Evolutionary conservation across 192 early-diverging fungal species (phyloP), one percentile per base, ranked within the genome.

Genomic region (Mortierella claussenii): DNA sequence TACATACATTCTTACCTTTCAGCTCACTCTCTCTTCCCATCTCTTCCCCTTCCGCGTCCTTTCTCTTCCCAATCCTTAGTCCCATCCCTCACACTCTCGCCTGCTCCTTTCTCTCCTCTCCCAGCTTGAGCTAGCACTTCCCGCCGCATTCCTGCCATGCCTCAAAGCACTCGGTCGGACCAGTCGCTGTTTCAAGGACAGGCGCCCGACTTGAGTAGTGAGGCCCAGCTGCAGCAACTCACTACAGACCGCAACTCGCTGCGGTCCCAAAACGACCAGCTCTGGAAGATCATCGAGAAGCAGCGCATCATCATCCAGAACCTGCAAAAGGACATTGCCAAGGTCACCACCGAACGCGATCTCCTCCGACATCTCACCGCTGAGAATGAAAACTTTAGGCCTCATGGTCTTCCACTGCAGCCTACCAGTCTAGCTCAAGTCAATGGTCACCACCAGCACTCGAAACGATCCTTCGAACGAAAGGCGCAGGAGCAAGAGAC

Each of bases 251-350:
- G 93, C 49, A 88, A 93, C 64, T 83, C 88, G 7, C 86, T 93
- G 55, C 88, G 89, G 46, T 79, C 81, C 31, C 94, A 97, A 73
- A 96, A 95, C 55, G 92, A 91, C 31, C 90, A 92, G 60, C 85
- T 97, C 26, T 96, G 95, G 92, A 92, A 91, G 74, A 91, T 96
- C 58, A 93, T 96, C 65, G 95, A 97, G 68, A 91, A 93, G 58
- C 95, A 97, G 82, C 82, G 93, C 50, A 71, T 84, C 44, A 92
- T 95, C 55, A 96, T 97, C 55, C 90, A 93, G 58, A 90, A 95
- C 53, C 83, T 97, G 56, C 93, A 95, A 83, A 89, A 89, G 42
- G 85, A 88, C 30, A 58, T 84, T 26, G 65, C 79, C 33, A 61
- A 67, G 33, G 34, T 86, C 45, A 63, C 68, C 1, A 45, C 80